Percentiles rank a stretch among this genome's conserved stretches.
phyloP scores from a whole-genome alignment of 108 stramenopile species.

The Fragilariopsis cylindrus region DNA sequence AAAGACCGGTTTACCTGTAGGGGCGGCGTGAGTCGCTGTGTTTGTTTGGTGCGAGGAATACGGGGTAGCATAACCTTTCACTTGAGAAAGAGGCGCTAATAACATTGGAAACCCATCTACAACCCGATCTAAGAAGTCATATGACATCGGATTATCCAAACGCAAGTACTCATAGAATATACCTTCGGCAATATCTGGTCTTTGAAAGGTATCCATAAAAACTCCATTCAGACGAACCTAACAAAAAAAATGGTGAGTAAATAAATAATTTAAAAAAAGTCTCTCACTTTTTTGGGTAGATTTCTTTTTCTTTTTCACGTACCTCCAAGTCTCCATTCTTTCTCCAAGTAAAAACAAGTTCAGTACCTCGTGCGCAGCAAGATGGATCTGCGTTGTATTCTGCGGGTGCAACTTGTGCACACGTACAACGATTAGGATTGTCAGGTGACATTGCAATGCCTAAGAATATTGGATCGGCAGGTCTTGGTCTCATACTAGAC shows the following conservation, averaged over 20 bases:
- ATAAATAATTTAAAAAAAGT: background rate
- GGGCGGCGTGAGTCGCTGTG: slow-evolving; percentile 25
- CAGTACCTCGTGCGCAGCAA: slow-evolving; percentile 87
- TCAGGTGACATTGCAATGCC: slow-evolving; percentile 60
- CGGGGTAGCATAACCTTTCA: slow-evolving; percentile 54
- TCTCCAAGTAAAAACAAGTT: slow-evolving; percentile 84
- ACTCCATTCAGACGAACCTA: slow-evolving; percentile 76
- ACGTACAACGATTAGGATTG: slow-evolving; percentile 79
- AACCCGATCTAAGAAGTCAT: slow-evolving; percentile 68
- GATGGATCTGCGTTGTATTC: slow-evolving; percentile 68
- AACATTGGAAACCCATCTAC: slow-evolving; percentile 86
- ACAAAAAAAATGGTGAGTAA: background rate
- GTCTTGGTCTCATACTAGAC: slow-evolving; percentile 76
- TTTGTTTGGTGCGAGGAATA: slow-evolving; percentile 17
- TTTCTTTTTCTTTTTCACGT: slow-evolving; percentile 1
- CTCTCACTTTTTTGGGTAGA: background rate
- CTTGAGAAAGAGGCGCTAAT: slow-evolving; percentile 74
- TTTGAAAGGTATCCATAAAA: slow-evolving; percentile 74
- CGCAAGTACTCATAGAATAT: slow-evolving; percentile 87
- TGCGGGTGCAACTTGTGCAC: slow-evolving; percentile 79
- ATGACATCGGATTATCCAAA: slow-evolving; percentile 74
- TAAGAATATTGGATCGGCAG: slow-evolving; percentile 65
- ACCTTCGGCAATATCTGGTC: slow-evolving; percentile 77
- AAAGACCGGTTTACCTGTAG: slow-evolving; percentile 34
- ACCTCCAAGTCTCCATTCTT: slow-evolving; percentile 84